These are phyloP conservation scores for Arachnomyces sp. DNA, from an alignment of 2,329 filamentous ascomycete species.

Conservation along the genomic window DNA sequence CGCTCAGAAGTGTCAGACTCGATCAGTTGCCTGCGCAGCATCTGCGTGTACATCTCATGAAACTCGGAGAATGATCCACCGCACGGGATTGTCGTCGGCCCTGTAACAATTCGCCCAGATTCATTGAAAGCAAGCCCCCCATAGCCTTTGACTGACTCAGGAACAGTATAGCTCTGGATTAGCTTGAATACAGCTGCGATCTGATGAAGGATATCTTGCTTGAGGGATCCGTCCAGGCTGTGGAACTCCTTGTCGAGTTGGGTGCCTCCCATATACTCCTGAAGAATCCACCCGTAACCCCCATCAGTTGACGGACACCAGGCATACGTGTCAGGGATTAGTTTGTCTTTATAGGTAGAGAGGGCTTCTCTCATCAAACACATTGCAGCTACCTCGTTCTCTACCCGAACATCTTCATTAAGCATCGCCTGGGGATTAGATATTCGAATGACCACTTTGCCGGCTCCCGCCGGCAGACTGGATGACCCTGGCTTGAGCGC, in stretches of 20 bases:
- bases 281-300: slow-evolving; percentile 23
- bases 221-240: slow-evolving; percentile 16
- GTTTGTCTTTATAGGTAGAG: slow-evolving; percentile 13
- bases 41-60: slow-evolving; percentile 19
- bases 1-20: slow-evolving; percentile 20
- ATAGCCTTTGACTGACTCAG: slow-evolving; percentile 20
- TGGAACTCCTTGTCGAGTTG: slow-evolving; percentile 17
- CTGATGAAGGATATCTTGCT: slow-evolving; percentile 21
- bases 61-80: slow-evolving; percentile 23
- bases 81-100: slow-evolving; percentile 24
- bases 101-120: slow-evolving; percentile 22
- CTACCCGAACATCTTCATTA: slow-evolving; percentile 17
- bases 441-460: too few species aligned
- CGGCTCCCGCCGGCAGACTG: too few species aligned
- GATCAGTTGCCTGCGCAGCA: slow-evolving; percentile 18
- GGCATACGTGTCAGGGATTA: slow-evolving; percentile 26
- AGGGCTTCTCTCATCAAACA: slow-evolving; percentile 20
- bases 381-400: slow-evolving; percentile 28
- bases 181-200: slow-evolving; percentile 24
- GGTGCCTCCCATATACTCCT: slow-evolving; percentile 24
- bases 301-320: slow-evolving; percentile 18
- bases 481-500: too few species aligned
- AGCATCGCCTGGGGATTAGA: slow-evolving; percentile 6
- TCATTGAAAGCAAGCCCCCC: slow-evolving; percentile 28
- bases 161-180: slow-evolving; percentile 25